Percentiles rank a stretch among this genome's conserved stretches.
Evolutionary conservation across 495 filamentous ascomycete genomes (phyloP).

Genomic region (Corynascus novoguineensis): DNA sequence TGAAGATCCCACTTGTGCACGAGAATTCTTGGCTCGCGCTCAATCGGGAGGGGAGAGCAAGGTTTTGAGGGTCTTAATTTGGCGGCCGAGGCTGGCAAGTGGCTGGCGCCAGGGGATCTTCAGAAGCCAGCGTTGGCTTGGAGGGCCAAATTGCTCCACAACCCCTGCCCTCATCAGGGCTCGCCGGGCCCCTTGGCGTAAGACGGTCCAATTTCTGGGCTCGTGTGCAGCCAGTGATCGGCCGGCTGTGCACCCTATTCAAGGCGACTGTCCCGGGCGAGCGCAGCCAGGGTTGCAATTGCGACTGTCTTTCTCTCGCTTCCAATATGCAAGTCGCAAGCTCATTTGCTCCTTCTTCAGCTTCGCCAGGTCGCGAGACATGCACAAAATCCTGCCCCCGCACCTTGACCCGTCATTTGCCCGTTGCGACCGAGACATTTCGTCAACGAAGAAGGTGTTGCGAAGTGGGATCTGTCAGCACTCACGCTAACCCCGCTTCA

Average conservation of each 20-base stretch:
- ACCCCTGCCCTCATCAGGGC: not conserved
- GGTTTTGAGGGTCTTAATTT: constrained; percentile 8
- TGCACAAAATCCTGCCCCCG: not conserved
- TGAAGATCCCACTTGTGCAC: not conserved
- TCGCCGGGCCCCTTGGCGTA: constrained; percentile 13
- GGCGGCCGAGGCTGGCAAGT: not conserved
- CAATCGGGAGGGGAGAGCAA: not conserved
- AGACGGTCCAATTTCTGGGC: constrained; percentile 15
- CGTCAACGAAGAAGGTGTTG: not conserved
- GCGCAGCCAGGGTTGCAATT: not conserved
- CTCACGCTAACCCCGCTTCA: not conserved
- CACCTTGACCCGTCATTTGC: not conserved
- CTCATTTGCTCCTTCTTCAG: constrained; percentile 1
- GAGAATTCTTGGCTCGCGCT: not conserved
- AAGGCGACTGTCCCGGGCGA: not conserved
- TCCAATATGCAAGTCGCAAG: not conserved
- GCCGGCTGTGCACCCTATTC: not conserved
- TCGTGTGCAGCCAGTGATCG: not conserved
- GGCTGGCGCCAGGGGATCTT: not conserved
- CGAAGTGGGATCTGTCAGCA: not conserved
- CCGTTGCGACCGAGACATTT: not conserved
- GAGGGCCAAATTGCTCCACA: not conserved
- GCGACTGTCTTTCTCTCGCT: not conserved
- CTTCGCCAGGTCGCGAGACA: not conserved
- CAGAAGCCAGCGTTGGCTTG: not conserved